Base-by-base conservation (phyloP, 2,329 filamentous ascomycete genomes). In the Colletotrichum sansevieriae region DNA sequence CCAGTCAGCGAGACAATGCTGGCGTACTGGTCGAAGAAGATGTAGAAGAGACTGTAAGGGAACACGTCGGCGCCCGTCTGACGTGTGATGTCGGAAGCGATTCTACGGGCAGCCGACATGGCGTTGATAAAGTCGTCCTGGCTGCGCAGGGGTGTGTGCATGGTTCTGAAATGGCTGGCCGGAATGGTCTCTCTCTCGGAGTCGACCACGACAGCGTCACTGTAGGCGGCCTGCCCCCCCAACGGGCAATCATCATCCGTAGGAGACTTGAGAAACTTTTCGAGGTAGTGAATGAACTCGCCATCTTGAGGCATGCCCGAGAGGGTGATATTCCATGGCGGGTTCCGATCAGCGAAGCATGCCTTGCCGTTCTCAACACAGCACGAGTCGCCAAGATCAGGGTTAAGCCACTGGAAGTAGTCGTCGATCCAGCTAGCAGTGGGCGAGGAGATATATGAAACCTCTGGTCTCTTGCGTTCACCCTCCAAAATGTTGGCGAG, bases 1-100 rank as follows among this genome's bases (percentile, higher is more conserved):
- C 87, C 91, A 0, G 95, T 95, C 4, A 98, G 85, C 11, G 87
- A 85, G 20, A 97, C 89, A 70, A 99, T 98, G 66, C 88, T 88
- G 6, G 93, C 87, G 76, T 99, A 99, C 78, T 98, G 96, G 77
- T 99, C 96, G 78, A 99, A 99, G 87, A 98, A 99, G 78, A 99
- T 95, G 83, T 99, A 99, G 79, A 97, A 97, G 70, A 98, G 91
- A 73, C 93, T 97, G 83, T 99, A 99, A 0, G 96, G 94, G 85
- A 99, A 99, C 3, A 99, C 91, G 25, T 96, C 90, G 22, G 93
- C 89, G 5, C 90, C 88, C 4, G 94, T 95, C 59, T 87, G 85
- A 61, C 87, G 80, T 13, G 87, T 91, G 59, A 99, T 90, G 33
- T 92, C 91, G 12, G 89, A 82, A 0, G 95, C 90, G 71, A 99